Evolutionary conservation across 768 basidiomycete genomes (phyloP).

Genomic region (Rhizopogon roseolus): DNA sequence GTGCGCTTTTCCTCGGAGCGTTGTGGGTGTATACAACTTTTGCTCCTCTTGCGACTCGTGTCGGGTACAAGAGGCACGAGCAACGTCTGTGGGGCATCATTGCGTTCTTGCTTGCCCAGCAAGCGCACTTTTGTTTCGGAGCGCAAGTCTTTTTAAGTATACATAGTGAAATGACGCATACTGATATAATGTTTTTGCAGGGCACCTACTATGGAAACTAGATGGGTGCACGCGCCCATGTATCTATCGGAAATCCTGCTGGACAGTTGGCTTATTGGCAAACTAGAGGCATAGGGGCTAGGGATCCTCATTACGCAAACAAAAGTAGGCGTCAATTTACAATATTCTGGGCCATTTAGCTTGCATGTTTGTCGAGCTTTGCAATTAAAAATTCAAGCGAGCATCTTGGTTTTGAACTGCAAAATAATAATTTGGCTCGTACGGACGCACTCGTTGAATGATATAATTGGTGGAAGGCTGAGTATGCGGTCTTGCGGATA

Average conservation of each 20-base stretch:
- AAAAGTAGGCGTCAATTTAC: neutral
- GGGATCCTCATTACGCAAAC: neutral
- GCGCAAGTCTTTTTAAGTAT: conserved; percentile 13
- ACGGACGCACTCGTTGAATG: neutral
- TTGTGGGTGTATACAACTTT: conserved; percentile 21
- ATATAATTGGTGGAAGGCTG: neutral
- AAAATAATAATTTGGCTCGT: too few relatives aligned
- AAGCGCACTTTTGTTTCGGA: conserved; percentile 24
- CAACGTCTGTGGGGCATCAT: conserved; percentile 15
- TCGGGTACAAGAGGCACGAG: conserved; percentile 14
- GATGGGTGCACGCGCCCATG: conserved; percentile 25
- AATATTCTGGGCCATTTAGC: neutral
- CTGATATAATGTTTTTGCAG: conserved; percentile 3
- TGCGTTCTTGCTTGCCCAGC: conserved; percentile 18
- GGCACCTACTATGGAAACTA: conserved; percentile 23
- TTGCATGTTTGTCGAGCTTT: neutral
- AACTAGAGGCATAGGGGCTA: conserved; percentile 11
- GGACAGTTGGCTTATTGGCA: conserved; percentile 22
- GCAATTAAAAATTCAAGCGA: neutral
- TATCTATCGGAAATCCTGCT: conserved; percentile 22
- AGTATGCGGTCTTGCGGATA: too few relatives aligned
- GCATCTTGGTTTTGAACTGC: too few relatives aligned
- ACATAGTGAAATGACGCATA: neutral
- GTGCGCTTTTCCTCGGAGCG: conserved; percentile 17
- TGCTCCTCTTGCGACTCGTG: conserved; percentile 15